These are phyloP conservation scores for Gentiana dahurica DNA, from an alignment of 257 asterid species.

Conservation along the genomic window DNA sequence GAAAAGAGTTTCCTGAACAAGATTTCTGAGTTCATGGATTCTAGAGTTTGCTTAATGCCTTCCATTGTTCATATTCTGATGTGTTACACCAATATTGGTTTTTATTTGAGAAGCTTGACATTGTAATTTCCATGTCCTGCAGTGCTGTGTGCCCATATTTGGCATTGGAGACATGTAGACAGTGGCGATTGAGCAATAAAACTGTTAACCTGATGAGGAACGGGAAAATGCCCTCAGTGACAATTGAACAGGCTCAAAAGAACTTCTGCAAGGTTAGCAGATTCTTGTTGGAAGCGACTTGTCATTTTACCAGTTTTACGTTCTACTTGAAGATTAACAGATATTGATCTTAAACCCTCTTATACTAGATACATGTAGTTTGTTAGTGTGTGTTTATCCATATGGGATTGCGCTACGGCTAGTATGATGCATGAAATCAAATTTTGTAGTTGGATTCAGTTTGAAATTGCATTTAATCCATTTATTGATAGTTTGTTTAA, in stretches of 20 bases:
- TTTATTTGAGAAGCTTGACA: not conserved
- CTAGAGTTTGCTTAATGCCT: not conserved
- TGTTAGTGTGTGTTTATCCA: too few species aligned
- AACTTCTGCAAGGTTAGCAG: constrained; percentile 78
- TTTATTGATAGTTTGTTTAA: too few species aligned
- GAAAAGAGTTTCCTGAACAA: too few species aligned
- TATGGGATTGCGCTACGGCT: too few species aligned
- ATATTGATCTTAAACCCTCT: too few species aligned
- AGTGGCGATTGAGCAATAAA: constrained; percentile 96
- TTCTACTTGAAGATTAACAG: too few species aligned
- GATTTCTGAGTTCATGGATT: too few species aligned
- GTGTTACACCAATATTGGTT: not conserved
- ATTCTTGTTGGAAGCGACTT: constrained; percentile 2
- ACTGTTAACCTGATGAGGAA: constrained; percentile 97
- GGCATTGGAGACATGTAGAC: constrained; percentile 96
- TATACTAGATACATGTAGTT: too few species aligned
- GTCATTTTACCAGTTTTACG: not conserved
- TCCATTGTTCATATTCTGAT: not conserved
- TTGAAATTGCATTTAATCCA: too few species aligned
- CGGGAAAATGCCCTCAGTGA: constrained; percentile 97
- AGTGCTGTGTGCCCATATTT: constrained; percentile 98
- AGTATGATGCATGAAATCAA: too few species aligned
- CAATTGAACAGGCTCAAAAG: constrained; percentile 97
- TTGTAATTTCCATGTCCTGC: constrained; percentile 7
- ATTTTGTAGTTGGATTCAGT: too few species aligned